phyloP scores from a whole-genome alignment of 352 stramenopile genomes.

The Globisporangium parvum region DNA sequence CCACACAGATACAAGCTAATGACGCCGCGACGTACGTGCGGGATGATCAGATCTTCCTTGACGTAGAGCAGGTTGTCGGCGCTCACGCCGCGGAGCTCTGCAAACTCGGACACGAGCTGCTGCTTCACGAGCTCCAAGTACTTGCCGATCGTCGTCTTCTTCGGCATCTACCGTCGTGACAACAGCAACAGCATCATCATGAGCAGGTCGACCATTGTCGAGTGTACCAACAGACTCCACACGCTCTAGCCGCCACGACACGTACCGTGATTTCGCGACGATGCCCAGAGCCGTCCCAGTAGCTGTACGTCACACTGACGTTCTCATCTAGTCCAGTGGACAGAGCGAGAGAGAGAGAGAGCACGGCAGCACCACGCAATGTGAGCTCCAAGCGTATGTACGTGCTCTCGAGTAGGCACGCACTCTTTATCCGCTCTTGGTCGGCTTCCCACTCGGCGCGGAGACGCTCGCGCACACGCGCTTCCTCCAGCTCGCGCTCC shows the following conservation, averaged over 20 bases:
- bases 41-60: constrained; percentile 98
- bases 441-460: constrained; percentile 89
- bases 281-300: constrained; percentile 98
- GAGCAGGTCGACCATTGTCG: neutral
- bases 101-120: constrained; percentile 91
- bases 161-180: constrained; percentile 47
- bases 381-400: neutral
- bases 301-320: constrained; percentile 96
- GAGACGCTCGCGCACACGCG: constrained; percentile 73
- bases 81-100: constrained; percentile 87
- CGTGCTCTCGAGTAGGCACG: constrained; percentile 3
- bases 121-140: constrained; percentile 85
- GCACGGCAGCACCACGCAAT: neutral
- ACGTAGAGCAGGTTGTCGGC: constrained; percentile 96
- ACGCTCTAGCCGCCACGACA: neutral
- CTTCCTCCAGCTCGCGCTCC: constrained; percentile 82
- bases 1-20: neutral
- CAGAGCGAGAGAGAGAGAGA: neutral
- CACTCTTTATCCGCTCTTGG: constrained; percentile 93
- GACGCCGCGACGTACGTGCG: constrained; percentile 48
- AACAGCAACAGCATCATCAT: neutral
- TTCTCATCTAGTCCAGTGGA: constrained; percentile 73
- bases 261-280: constrained; percentile 84
- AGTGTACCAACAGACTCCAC: neutral
- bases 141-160: constrained; percentile 90